A percentile compares a stretch with the other conserved stretches of the same genome.
phyloP scores from a whole-genome alignment of 352 stramenopile species.

The Globisporangium perplexum region DNA sequence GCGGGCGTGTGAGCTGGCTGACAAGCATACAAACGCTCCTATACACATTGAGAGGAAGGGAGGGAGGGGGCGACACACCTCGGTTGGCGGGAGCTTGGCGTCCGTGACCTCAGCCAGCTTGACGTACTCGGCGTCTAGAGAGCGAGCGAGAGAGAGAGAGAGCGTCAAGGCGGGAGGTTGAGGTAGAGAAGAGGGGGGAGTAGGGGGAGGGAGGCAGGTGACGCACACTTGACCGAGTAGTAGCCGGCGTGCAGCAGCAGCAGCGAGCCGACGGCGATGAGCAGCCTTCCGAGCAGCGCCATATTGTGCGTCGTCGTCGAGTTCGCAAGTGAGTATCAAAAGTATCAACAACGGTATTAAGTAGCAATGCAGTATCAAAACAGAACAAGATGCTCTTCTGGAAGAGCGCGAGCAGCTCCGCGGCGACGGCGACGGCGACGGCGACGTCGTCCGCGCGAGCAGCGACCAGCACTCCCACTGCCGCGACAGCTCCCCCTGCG shows the following conservation, averaged over 20 bases:
- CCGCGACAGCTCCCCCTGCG: neutral
- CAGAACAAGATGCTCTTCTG: constrained; percentile 34
- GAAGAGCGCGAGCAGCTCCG: constrained; percentile 16
- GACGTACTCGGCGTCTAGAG: constrained; percentile 70
- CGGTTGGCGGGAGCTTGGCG: constrained; percentile 54
- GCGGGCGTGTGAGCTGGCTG: too few relatives aligned
- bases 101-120: constrained; percentile 69
- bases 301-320: constrained; percentile 8
- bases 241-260: constrained; percentile 74
- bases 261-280: constrained; percentile 59
- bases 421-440: constrained; percentile 10
- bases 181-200: neutral
- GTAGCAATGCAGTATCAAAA: neutral
- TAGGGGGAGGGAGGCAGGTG: neutral
- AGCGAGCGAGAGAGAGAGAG: neutral
- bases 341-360: too few relatives aligned
- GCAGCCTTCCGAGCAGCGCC: constrained; percentile 58
- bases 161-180: neutral
- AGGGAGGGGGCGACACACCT: constrained; percentile 19
- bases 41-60: neutral
- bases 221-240: constrained; percentile 77
- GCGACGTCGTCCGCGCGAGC: constrained; percentile 4
- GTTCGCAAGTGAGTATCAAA: neutral
- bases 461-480: neutral
- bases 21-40: neutral